A percentile compares a stretch with the other conserved stretches of the same genome.
phyloP scores from a whole-genome alignment of 2,329 filamentous ascomycete genomes.

The Aspergillus tamarii region DNA sequence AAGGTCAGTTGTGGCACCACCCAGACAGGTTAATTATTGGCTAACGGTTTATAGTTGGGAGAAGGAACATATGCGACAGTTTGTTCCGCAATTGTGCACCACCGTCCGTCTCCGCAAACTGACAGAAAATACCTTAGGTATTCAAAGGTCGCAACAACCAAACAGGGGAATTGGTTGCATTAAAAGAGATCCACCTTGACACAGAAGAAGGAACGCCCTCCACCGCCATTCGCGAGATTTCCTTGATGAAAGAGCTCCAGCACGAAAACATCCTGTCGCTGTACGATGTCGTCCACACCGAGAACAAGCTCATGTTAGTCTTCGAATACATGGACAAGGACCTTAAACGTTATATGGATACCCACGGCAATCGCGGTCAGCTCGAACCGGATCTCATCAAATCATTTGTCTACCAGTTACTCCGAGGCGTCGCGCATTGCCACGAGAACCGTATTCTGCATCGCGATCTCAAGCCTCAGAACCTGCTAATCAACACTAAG shows the following conservation, averaged over 20 bases:
- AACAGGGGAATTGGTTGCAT: slow-evolving; percentile 91
- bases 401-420: slow-evolving; percentile 97
- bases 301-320: slow-evolving; percentile 99
- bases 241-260: slow-evolving; percentile 98
- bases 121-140: slow-evolving; percentile 71
- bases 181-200: slow-evolving; percentile 98
- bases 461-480: slow-evolving; percentile 94
- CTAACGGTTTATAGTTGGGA: slow-evolving; percentile 62
- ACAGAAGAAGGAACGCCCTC: slow-evolving; percentile 97
- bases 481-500: slow-evolving; percentile 90
- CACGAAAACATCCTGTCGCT: slow-evolving; percentile 97
- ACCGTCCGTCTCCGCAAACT: slow-evolving; percentile 67
- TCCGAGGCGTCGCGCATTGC: slow-evolving; percentile 95
- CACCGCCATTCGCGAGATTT: slow-evolving; percentile 97
- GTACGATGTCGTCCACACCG: slow-evolving; percentile 98
- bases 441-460: slow-evolving; percentile 96
- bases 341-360: slow-evolving; percentile 98
- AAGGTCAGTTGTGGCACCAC: slow-evolving; percentile 56
- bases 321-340: slow-evolving; percentile 99
- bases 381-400: slow-evolving; percentile 91
- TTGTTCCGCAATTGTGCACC: slow-evolving; percentile 40
- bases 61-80: slow-evolving; percentile 99
- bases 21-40: background rate
- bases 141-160: slow-evolving; percentile 98
- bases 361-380: slow-evolving; percentile 82